These are phyloP conservation scores for Sporothrix phasma DNA, from an alignment of 2,329 filamentous ascomycete genomes.

Conservation along the genomic window DNA sequence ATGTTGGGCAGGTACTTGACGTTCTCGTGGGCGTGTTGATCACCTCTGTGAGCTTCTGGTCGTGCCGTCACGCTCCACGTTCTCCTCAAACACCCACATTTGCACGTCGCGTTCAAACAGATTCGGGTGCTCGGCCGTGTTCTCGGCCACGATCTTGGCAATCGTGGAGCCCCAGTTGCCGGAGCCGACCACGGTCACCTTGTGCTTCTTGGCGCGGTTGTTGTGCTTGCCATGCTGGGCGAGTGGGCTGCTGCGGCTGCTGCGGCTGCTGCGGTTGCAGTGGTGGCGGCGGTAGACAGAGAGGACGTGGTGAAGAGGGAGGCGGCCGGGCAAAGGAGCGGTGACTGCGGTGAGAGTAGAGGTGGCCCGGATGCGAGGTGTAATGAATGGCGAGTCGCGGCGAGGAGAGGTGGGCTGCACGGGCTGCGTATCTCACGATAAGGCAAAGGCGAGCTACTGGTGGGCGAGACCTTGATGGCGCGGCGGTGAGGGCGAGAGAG, in stretches of 20 bases:
- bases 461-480: background rate
- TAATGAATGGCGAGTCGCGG: background rate
- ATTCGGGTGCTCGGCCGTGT: slow-evolving; percentile 64
- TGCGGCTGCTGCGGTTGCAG: background rate
- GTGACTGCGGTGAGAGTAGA: background rate
- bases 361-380: background rate
- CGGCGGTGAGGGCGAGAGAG: background rate
- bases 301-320: background rate
- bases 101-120: slow-evolving; percentile 83
- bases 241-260: no score
- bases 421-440: background rate
- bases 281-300: background rate
- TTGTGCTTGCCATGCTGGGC: background rate
- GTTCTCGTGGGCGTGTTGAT: slow-evolving; percentile 94
- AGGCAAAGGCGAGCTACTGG: background rate
- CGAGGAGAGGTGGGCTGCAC: background rate
- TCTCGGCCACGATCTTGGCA: slow-evolving; percentile 93
- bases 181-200: slow-evolving; percentile 87
- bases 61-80: slow-evolving; percentile 61
- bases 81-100: slow-evolving; percentile 99
- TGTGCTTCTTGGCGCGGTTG: slow-evolving; percentile 57
- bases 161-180: slow-evolving; percentile 99
- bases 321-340: background rate
- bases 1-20: slow-evolving; percentile 95
- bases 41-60: slow-evolving; percentile 78